Conservation (phyloP, 2,329 filamentous ascomycete species). For the Calonectria pteridis region DNA sequence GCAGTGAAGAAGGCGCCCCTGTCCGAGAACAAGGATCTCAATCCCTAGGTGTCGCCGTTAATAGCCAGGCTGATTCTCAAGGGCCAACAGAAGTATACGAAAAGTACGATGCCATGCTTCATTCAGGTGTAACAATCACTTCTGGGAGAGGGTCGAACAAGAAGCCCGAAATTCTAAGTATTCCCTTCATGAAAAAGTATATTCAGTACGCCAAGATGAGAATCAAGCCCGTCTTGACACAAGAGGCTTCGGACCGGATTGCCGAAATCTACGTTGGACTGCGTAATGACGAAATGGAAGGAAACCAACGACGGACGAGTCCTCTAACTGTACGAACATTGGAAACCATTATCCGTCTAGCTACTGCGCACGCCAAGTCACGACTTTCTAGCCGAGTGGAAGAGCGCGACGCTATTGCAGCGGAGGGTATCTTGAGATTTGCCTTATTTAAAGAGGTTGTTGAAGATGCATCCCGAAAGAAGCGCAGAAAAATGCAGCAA, state of each 20-base stretch:
- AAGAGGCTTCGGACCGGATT: conserved; percentile 92
- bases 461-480: conserved; percentile 82
- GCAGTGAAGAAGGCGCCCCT: conserved; percentile 93
- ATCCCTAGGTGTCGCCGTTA: conserved; percentile 87
- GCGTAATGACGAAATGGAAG: conserved; percentile 94
- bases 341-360: conserved; percentile 97
- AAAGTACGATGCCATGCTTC: conserved; percentile 96
- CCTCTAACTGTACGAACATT: conserved; percentile 97
- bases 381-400: conserved; percentile 90
- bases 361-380: conserved; percentile 95
- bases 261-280: conserved; percentile 91
- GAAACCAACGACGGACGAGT: conserved; percentile 92
- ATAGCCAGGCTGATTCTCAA: conserved; percentile 79
- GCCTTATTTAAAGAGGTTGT: conserved; percentile 98
- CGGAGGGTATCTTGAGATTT: conserved; percentile 91
- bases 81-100: conserved; percentile 90
- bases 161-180: conserved; percentile 89
- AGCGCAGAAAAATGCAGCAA: conserved; percentile 78
- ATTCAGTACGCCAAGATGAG: conserved; percentile 97
- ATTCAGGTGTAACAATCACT: conserved; percentile 86
- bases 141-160: conserved; percentile 80
- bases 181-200: conserved; percentile 99
- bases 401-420: conserved; percentile 87
- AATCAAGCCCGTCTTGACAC: conserved; percentile 89
- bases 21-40: conserved; percentile 90